A percentile compares a stretch with the other conserved stretches of the same genome.
Conservation (phyloP, 331 rosid species). For the Spiraea crenata region DNA sequence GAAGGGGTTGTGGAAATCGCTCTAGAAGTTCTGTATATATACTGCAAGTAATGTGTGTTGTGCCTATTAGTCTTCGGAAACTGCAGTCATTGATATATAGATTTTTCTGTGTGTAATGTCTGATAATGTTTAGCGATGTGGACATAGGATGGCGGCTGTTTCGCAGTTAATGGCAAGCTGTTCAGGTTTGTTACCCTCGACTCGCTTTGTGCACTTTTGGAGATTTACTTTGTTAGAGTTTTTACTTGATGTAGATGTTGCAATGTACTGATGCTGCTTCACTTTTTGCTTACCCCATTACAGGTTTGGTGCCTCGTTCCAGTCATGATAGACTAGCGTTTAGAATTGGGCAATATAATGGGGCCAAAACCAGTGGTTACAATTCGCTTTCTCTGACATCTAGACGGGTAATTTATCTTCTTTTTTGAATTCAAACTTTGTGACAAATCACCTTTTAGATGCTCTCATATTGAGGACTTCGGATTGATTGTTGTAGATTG, state of each 20-base stretch:
- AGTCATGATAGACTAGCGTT: conserved; percentile 34
- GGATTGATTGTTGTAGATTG: conserved; percentile 41
- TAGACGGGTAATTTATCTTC: conserved; percentile 29
- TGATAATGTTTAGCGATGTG: not conserved
- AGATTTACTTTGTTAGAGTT: not conserved
- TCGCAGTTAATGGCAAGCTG: conserved; percentile 29
- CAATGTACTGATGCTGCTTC: not conserved
- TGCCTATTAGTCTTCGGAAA: not conserved
- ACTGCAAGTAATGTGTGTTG: no score
- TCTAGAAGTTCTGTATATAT: not conserved
- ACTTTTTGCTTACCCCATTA: not conserved
- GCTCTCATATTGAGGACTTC: conserved; percentile 11
- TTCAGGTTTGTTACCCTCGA: conserved; percentile 36
- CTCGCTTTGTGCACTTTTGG: conserved; percentile 2
- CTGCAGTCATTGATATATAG: not conserved
- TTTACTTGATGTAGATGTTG: not conserved
- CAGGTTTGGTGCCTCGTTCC: conserved; percentile 35
- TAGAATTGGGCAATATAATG: conserved; percentile 12
- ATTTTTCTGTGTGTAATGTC: not conserved
- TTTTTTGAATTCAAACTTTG: not conserved
- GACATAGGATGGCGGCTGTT: conserved; percentile 40
- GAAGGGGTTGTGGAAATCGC: not conserved
- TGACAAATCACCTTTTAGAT: not conserved
- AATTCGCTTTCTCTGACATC: conserved; percentile 27
- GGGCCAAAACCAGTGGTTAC: conserved; percentile 24